Conservation (phyloP, 768 basidiomycete species). For the Termitomyces sp. region DNA sequence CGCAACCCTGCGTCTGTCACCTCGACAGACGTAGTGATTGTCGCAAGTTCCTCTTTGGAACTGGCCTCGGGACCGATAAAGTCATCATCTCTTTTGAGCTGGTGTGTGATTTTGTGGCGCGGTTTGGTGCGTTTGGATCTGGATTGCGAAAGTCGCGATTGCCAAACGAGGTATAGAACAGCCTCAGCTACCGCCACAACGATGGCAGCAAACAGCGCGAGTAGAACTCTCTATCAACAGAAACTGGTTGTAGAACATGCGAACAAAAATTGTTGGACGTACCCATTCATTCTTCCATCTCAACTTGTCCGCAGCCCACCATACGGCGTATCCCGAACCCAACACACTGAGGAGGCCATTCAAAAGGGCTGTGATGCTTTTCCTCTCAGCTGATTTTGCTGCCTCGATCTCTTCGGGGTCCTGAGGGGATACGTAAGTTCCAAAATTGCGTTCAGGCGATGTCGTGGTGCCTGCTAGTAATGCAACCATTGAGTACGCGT, state of each 20-base stretch:
- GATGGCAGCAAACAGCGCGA: slow-evolving; percentile 55
- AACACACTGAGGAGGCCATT: slow-evolving; percentile 70
- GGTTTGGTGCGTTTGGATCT: slow-evolving; percentile 15
- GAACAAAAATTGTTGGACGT: slow-evolving; percentile 21
- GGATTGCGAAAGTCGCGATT: slow-evolving; percentile 37
- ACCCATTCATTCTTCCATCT: slow-evolving; percentile 78
- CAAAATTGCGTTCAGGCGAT: slow-evolving; percentile 74
- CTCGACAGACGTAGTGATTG: slow-evolving; percentile 10
- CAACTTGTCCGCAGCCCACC: slow-evolving; percentile 65
- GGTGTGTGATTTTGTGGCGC: slow-evolving; percentile 10
- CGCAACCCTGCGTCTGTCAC: slow-evolving; percentile 20
- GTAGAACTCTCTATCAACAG: slow-evolving; percentile 48
- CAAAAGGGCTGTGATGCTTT: slow-evolving; percentile 63
- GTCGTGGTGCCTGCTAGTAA: slow-evolving; percentile 75
- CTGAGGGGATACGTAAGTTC: slow-evolving; percentile 40
- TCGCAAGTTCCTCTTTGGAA: not conserved
- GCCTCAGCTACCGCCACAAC: slow-evolving; percentile 71
- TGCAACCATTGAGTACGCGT: slow-evolving; percentile 64
- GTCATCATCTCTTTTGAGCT: slow-evolving; percentile 36
- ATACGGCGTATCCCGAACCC: slow-evolving; percentile 63
- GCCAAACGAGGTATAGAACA: slow-evolving; percentile 71
- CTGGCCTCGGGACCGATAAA: slow-evolving; percentile 4
- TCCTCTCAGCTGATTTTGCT: slow-evolving; percentile 49
- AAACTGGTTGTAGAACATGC: slow-evolving; percentile 1
- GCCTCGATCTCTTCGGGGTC: slow-evolving; percentile 46